These are phyloP conservation scores for Gossypium sturtianum DNA, from an alignment of 345 rosid genomes.

Conservation along the genomic window DNA sequence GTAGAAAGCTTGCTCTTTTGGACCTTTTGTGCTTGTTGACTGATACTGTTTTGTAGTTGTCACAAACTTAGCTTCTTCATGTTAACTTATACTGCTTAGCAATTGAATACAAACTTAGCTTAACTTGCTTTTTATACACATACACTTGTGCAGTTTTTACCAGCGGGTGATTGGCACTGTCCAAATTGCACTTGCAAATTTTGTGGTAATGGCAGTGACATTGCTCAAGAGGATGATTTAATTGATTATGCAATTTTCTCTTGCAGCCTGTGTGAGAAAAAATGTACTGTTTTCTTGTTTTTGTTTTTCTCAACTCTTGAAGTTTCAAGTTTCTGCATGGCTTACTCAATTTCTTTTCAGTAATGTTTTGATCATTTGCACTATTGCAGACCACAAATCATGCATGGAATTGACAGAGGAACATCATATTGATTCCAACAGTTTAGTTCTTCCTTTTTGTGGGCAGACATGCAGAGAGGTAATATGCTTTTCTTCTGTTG, in stretches of 20 bases:
- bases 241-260: slow-evolving; percentile 21
- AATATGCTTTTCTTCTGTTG: background rate
- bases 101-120: background rate
- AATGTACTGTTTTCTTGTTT: slow-evolving; percentile 41
- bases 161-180: slow-evolving; percentile 90
- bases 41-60: background rate
- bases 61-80: background rate
- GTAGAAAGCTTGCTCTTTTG: background rate
- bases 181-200: slow-evolving; percentile 88
- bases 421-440: slow-evolving; percentile 30
- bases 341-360: background rate
- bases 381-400: slow-evolving; percentile 60
- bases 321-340: background rate
- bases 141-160: slow-evolving; percentile 58
- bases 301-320: slow-evolving; percentile 4
- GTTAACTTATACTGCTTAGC: background rate
- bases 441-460: slow-evolving; percentile 50
- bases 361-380: slow-evolving; percentile 16
- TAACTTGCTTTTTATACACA: background rate
- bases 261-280: slow-evolving; percentile 80
- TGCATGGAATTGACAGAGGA: slow-evolving; percentile 51
- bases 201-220: slow-evolving; percentile 47
- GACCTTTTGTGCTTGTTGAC: background rate
- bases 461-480: slow-evolving; percentile 79
- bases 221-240: slow-evolving; percentile 29